phyloP scores from a whole-genome alignment of 805 yeast species.

The Sugiyamaella americana region DNA sequence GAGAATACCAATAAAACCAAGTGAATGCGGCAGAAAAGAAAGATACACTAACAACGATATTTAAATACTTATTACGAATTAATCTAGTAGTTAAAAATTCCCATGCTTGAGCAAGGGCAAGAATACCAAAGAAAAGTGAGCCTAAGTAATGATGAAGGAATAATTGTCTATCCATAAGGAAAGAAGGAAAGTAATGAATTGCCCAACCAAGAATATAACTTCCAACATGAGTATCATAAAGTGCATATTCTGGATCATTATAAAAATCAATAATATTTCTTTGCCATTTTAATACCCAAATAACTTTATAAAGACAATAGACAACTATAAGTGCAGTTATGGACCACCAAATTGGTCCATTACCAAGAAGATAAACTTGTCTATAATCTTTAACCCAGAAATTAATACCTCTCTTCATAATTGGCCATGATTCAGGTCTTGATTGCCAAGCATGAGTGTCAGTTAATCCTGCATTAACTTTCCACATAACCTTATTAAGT shows the following conservation, averaged over 20 bases:
- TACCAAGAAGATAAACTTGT: slow-evolving; percentile 58
- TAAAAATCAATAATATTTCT: slow-evolving; percentile 32
- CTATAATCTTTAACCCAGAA: slow-evolving; percentile 44
- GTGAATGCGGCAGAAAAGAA: slow-evolving; percentile 46
- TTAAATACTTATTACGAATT: slow-evolving; percentile 38
- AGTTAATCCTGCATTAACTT: slow-evolving; percentile 41
- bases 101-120: slow-evolving; percentile 60
- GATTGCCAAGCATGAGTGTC: slow-evolving; percentile 47
- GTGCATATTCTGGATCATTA: slow-evolving; percentile 23
- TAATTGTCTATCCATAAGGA: slow-evolving; percentile 85
- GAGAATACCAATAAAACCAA: slow-evolving; percentile 57
- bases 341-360: slow-evolving; percentile 50
- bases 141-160: slow-evolving; percentile 93
- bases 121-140: slow-evolving; percentile 79
- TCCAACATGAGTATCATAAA: slow-evolving; percentile 34
- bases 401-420: slow-evolving; percentile 50
- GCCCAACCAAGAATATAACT: slow-evolving; percentile 52
- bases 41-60: slow-evolving; percentile 41
- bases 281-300: slow-evolving; percentile 36
- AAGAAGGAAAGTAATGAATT: slow-evolving; percentile 53
- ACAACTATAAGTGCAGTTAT: slow-evolving; percentile 33
- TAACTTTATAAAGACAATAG: slow-evolving; percentile 25
- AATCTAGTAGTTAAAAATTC: slow-evolving; percentile 31
- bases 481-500: slow-evolving; percentile 52
- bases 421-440: slow-evolving; percentile 61